Evolutionary conservation across 1,284 basidiomycete genomes (phyloP).

Genomic region (Ceratobasidium sp.): DNA sequence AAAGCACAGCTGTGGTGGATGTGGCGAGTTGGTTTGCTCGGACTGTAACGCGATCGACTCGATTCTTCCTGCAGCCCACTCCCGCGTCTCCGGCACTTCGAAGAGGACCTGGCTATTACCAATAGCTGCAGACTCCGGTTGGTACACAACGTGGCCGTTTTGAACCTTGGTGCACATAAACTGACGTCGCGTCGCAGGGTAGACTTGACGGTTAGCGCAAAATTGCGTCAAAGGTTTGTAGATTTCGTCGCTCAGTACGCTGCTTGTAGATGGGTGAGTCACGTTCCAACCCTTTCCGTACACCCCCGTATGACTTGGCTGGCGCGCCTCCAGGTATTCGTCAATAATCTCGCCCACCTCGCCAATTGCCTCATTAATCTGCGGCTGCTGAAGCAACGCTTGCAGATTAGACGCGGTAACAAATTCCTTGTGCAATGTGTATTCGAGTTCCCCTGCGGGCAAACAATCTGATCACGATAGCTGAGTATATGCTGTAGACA

Average conservation of each 20-base stretch:
- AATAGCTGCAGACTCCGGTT: neutral
- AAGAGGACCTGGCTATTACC: neutral
- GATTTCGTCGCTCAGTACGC: neutral
- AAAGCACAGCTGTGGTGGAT: neutral
- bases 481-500: neutral
- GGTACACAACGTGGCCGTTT: neutral
- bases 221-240: neutral
- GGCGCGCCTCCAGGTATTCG: neutral
- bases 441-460: slow-evolving; percentile 9
- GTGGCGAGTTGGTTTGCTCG: neutral
- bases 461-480: neutral
- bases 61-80: neutral
- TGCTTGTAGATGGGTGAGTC: neutral
- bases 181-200: neutral
- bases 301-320: neutral
- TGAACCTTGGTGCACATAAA: neutral
- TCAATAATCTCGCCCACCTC: neutral
- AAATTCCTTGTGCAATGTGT: slow-evolving; percentile 26
- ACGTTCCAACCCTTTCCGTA: neutral
- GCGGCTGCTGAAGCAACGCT: neutral
- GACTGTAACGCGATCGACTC: neutral
- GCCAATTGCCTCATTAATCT: neutral
- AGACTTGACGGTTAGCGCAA: neutral
- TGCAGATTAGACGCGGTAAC: neutral
- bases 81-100: neutral